A percentile compares a stretch with the other conserved stretches of the same genome.
phyloP scores from a whole-genome alignment of 1,284 basidiomycete species.

The Irpex sp. region DNA sequence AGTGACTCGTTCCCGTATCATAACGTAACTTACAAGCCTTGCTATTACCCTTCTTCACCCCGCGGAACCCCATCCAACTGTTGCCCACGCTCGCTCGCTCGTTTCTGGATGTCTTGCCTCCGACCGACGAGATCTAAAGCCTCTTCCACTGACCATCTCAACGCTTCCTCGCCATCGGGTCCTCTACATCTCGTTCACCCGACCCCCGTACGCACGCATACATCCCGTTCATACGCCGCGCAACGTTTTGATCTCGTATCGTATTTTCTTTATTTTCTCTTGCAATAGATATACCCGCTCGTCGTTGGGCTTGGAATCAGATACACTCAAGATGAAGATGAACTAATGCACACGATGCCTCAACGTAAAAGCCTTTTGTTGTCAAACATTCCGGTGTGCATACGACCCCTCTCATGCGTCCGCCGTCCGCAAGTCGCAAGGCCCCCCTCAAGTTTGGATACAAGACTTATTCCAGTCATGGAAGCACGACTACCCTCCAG shows the following conservation, averaged over 20 bases:
- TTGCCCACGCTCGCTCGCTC: slow-evolving; percentile 1
- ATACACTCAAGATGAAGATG: too few relatives aligned
- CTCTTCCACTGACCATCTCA: slow-evolving; percentile 8
- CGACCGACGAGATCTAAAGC: neutral
- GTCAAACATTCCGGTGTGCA: too few relatives aligned
- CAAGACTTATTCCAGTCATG: too few relatives aligned
- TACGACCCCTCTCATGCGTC: too few relatives aligned
- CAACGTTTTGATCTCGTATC: neutral
- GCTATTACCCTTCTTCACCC: neutral
- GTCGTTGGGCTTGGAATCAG: neutral
- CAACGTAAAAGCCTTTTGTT: too few relatives aligned
- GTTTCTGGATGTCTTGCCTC: slow-evolving; percentile 7
- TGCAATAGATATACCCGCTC: neutral
- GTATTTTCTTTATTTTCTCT: neutral
- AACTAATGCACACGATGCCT: too few relatives aligned
- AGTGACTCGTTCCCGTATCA: neutral
- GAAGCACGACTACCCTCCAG: too few relatives aligned
- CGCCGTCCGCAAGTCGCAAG: too few relatives aligned
- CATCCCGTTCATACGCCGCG: slow-evolving; percentile 10
- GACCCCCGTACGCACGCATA: slow-evolving; percentile 15
- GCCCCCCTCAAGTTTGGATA: too few relatives aligned
- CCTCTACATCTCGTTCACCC: slow-evolving; percentile 13
- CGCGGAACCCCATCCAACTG: neutral
- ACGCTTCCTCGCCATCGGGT: neutral
- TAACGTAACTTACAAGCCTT: slow-evolving; percentile 4